Evolutionary conservation across 2,329 filamentous ascomycete genomes (phyloP), one percentile per base, ranked within the genome.

Genomic region (Cordyceps militaris): DNA sequence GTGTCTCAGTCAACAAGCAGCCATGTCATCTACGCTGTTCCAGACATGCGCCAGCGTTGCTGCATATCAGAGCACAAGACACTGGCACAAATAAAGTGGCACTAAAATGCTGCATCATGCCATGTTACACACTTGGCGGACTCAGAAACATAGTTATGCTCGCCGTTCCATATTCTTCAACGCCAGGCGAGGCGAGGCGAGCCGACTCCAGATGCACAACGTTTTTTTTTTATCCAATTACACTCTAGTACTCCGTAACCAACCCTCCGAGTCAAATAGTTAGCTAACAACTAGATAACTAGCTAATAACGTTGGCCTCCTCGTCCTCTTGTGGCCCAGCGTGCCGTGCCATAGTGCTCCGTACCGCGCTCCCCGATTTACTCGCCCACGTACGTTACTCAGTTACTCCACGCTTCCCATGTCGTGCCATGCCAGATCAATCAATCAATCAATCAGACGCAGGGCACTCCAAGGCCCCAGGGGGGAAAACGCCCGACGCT

Each of bases 1-100:
- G 40, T 56, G 53, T 56, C 53, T 56, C 53, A 56, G 53, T 48
- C 53, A 48, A 47, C 42, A 24, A 36, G 32, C 53, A 56, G 53
- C 53, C 53, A 56, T 56, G 53, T 56, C 53, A 56, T 56, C 42
- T 48, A 56, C 53, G 43, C 52, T 56, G 53, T 56, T 48, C 53
- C 53, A 56, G 53, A 56, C 53, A 56, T 47, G 53, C 53, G 32
- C 52, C 43, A 47, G 43, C 52, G 30, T 56, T 47, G 53, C 53
- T 56, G 53, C 53, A 56, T 26, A 56, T 56, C 42, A 56, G 21
- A 48, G 43, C 42, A 56, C 53, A 40, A 55, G 21, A 40, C 52
- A 55, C 23, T 55, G 30, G 28, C 28, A 55, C 43, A 56, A 56
- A 56, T 48, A 56, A 43, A 56, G 43, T 44, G 30, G 43, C 53